A percentile compares a stretch with the other conserved stretches of the same genome.
Conservation (phyloP, 2,329 filamentous ascomycete species). For the Coniochaeta pulveracea region DNA sequence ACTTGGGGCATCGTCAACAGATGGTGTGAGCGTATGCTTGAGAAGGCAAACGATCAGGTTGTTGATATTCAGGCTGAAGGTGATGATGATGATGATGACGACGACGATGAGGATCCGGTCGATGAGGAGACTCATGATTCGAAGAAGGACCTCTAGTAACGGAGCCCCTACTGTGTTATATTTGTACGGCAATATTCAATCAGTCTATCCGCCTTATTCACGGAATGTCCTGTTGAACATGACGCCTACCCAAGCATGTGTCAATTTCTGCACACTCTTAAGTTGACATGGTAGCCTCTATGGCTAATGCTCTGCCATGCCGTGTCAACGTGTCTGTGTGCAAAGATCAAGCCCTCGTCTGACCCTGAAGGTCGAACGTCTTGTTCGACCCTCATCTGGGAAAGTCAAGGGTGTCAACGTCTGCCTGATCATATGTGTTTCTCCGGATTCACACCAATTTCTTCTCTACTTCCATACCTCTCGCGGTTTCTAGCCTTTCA, state of each 20-base stretch:
- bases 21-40: constrained; percentile 61
- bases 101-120: constrained; percentile 16
- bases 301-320: constrained; percentile 62
- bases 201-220: neutral
- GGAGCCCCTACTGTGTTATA: too few species aligned
- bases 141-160: constrained; percentile 15
- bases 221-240: neutral
- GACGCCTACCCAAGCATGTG: neutral
- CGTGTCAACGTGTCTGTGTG: constrained; percentile 96
- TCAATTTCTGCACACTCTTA: constrained; percentile 70
- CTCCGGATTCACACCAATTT: constrained; percentile 13
- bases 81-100: constrained; percentile 44
- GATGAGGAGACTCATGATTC: constrained; percentile 11
- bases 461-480: constrained; percentile 16
- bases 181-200: too few species aligned
- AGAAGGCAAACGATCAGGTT: constrained; percentile 68
- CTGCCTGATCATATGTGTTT: constrained; percentile 9
- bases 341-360: constrained; percentile 55
- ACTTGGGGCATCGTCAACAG: constrained; percentile 74
- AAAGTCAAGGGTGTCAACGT: constrained; percentile 20
- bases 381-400: constrained; percentile 25
- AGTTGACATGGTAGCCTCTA: constrained; percentile 92
- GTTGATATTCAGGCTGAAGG: constrained; percentile 63
- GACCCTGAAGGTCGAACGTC: constrained; percentile 35
- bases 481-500: too few species aligned